These are phyloP conservation scores for Penicillium subrubescens DNA, from an alignment of 495 filamentous ascomycete genomes.

Conservation along the genomic window DNA sequence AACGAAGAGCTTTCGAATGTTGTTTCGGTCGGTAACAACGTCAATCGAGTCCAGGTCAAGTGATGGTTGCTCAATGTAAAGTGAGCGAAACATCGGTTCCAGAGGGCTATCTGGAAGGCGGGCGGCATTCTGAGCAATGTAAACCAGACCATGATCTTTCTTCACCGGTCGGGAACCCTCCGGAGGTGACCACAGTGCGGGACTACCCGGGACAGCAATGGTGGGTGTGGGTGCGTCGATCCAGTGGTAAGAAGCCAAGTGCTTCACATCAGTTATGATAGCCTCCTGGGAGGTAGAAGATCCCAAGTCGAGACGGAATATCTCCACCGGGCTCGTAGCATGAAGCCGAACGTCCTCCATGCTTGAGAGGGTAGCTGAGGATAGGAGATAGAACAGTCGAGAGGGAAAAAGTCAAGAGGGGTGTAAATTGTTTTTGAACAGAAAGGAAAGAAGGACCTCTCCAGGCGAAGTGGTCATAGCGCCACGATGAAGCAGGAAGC, in stretches of 20 bases:
- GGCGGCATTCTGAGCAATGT: constrained; percentile 27
- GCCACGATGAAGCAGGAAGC: neutral
- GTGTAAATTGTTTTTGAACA: too few relatives aligned
- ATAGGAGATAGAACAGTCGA: neutral
- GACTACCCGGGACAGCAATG: constrained; percentile 29
- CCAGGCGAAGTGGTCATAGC: neutral
- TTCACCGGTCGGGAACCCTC: neutral
- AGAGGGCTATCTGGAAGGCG: constrained; percentile 39
- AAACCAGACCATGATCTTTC: constrained; percentile 23
- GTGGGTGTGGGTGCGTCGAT: constrained; percentile 34
- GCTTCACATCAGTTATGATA: constrained; percentile 41
- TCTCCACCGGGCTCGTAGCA: neutral
- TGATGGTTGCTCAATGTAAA: constrained; percentile 43
- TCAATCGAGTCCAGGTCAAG: constrained; percentile 47
- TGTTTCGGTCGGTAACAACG: constrained; percentile 54
- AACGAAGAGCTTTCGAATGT: constrained; percentile 54
- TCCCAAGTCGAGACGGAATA: neutral
- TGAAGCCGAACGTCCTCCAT: neutral
- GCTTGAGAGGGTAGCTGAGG: neutral
- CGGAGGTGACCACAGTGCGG: constrained; percentile 19
- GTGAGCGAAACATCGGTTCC: constrained; percentile 53
- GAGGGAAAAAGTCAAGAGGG: neutral
- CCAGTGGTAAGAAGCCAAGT: constrained; percentile 55
- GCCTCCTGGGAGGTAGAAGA: neutral
- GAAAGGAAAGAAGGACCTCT: neutral